A percentile compares a stretch with the other conserved stretches of the same genome.
Evolutionary conservation across 352 stramenopile species (phyloP).

Genomic region (Phytophthora chlamydospora): DNA sequence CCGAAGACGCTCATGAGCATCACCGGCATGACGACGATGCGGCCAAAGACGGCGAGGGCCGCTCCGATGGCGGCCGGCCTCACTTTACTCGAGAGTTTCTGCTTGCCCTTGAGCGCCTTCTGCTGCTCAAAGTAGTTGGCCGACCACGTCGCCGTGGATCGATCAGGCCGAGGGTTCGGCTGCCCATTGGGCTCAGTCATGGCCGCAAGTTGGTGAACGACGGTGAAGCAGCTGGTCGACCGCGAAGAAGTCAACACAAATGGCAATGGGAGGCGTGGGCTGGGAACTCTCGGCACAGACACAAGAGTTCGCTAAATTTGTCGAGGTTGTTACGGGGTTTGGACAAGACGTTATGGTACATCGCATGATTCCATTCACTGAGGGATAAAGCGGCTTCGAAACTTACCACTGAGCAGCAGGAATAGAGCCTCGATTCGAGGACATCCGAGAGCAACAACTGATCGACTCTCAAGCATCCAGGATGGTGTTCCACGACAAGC

Average conservation of each 20-base stretch:
- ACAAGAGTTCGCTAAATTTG: not conserved
- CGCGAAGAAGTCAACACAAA: not conserved
- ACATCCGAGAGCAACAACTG: too few species aligned
- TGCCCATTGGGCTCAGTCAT: conserved; percentile 4
- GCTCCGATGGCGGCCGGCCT: conserved; percentile 31
- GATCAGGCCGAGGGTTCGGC: conserved; percentile 15
- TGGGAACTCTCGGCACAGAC: not conserved
- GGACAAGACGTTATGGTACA: too few species aligned
- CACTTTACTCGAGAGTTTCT: conserved; percentile 28
- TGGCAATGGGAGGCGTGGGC: conserved; percentile 4
- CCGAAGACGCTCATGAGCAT: conserved; percentile 28
- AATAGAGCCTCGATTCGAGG: too few species aligned
- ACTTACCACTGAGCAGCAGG: too few species aligned
- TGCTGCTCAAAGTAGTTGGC: conserved; percentile 32
- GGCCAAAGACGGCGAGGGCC: conserved; percentile 25
- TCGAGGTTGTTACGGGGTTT: too few species aligned
- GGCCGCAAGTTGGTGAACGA: not conserved
- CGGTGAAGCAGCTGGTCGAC: too few species aligned
- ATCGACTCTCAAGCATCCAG: too few species aligned
- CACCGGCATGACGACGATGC: conserved; percentile 35
- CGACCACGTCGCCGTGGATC: conserved; percentile 28
- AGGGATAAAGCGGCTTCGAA: too few species aligned
- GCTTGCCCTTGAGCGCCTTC: conserved; percentile 14
- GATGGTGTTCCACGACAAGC: too few species aligned
- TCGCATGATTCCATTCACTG: too few species aligned